Evolutionary conservation across 2,329 filamentous ascomycete genomes (phyloP), one percentile per base, ranked within the genome.

Genomic region (Colletotrichum echinochloae): DNA sequence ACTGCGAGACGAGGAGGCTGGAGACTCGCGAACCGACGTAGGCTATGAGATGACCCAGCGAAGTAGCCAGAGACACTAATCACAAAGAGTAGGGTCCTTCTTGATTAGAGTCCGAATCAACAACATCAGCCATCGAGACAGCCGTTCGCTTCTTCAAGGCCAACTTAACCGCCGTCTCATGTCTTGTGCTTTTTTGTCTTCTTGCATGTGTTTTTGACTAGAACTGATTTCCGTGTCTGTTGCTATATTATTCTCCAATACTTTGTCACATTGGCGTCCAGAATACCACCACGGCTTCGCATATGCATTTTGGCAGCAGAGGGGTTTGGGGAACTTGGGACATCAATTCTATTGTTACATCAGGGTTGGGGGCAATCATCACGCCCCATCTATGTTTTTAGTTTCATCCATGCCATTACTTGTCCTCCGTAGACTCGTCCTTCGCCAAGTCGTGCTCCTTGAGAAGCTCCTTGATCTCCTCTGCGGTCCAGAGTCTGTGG

Each of bases 401-500:
- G 54, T 39, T 51, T 67, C 59, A 49, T 71, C 68, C 65, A 71
- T 71, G 59, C 68, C 68, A 73, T 75, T 85, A 90, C 79, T 89
- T 89, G 74, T 91, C 90, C 78, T 94, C 90, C 18, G 89, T 81
- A 74, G 90, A 90, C 79, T 95, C 93, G 74, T 91, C 89, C 88
- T 97, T 98, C 72, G 94, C 95, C 81, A 99, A 84, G 76, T 95
- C 95, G 78, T 99, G 95, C 86, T 98, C 94, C 88, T 95, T 97
- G 78, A 99, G 86, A 81, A 99, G 86, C 60, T 92, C 90, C 80
- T 94, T 95, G 78, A 99, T 99, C 86, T 98, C 96, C 75, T 99
- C 95, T 54, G 95, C 95, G 77, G 90, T 93, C 96, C 96, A 99
- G 73, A 99, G 88, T 80, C 97, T 93, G 84, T 99, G 96, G 86